Evolutionary conservation across 352 stramenopile genomes (phyloP), one percentile per base, ranked within the genome.

Genomic region (Globisporangium spinosum): DNA sequence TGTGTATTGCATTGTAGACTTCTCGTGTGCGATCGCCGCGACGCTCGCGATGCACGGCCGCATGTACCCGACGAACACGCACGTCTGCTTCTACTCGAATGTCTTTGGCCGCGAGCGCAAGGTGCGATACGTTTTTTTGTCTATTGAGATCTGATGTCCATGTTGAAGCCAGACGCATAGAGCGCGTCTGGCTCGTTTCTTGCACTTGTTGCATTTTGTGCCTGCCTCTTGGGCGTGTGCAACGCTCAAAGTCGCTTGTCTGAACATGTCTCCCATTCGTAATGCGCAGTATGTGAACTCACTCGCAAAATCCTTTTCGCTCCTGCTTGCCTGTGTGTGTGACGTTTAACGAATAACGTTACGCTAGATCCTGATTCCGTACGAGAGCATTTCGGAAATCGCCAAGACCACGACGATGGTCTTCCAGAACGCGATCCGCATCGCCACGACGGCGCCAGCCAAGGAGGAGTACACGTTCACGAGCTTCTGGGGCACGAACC

Each of bases 41-140:
- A 89, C 85, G 65, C 78, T 95, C 58, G 82, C 84, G 70, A 93
- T 93, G 85, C 87, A 95, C 75, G 87, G 87, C 57, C 85, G 87
- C 67, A 95, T 95, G 87, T 95, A 95, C 79, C 87, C 87, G 45
- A 92, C 85, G 53, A 85, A 80, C 61, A 76, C 84, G 22, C 83
- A 92, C 69, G 77, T 93, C 54, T 95, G 87, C 74, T 95, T 95
- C 65, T 94, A 95, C 78, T 94, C 87, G 62, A 94, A 94, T 64
- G 80, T 94, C 40, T 94, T 95, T 76, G 87, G 85, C 49, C 85
- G 85, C 67, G 87, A 95, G 73, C 85, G 84, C 76, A 95, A 95
- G 79, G 80, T 89, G 64, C 64, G 77, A 35, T 57, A 51, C 70
- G 58, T 15, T 57, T 3, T 10, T 68, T n/a, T 70, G 57, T 66